phyloP scores from a whole-genome alignment of 139 green algal species.

The Tetradesmus lagerheimii region DNA sequence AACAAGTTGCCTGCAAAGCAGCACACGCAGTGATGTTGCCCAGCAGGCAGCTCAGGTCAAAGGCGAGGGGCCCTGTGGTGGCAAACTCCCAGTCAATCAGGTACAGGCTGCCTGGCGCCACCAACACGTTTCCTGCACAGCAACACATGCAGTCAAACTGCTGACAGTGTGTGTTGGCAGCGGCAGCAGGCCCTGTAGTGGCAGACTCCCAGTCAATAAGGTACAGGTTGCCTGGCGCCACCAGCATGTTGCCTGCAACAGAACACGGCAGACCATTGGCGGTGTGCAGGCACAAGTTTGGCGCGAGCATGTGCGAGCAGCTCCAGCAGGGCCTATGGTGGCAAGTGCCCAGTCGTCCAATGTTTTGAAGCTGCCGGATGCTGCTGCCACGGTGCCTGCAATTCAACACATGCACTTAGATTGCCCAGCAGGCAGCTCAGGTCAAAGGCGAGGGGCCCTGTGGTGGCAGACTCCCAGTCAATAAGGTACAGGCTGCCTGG shows the following conservation, averaged over 20 bases:
- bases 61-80: constrained; percentile 54
- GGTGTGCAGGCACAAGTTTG: background rate
- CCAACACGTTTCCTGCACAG: constrained; percentile 59
- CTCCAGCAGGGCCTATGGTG: no score
- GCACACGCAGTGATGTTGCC: no score
- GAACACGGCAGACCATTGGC: no score
- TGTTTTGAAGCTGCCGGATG: no score
- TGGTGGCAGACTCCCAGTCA: constrained; percentile 64
- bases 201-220: constrained; percentile 72
- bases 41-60: constrained; percentile 58
- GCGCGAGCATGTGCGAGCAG: no score
- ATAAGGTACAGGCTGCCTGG: constrained; percentile 51
- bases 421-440: constrained; percentile 51
- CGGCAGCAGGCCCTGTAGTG: constrained; percentile 52
- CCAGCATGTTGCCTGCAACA: constrained; percentile 59
- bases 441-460: constrained; percentile 60
- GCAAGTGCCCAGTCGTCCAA: no score
- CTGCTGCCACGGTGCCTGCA: no score
- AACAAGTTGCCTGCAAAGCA: constrained; percentile 60
- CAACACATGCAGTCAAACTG: no score
- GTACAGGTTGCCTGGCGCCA: constrained; percentile 38
- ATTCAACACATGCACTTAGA: no score
- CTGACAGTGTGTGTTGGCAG: constrained; percentile 54
- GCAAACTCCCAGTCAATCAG: constrained; percentile 72
- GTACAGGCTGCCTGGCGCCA: constrained; percentile 39